Percentiles rank a stretch among this genome's conserved stretches.
Evolutionary conservation across 148 eudicot species (phyloP).

Genomic region (Salicornia ramosissima): DNA sequence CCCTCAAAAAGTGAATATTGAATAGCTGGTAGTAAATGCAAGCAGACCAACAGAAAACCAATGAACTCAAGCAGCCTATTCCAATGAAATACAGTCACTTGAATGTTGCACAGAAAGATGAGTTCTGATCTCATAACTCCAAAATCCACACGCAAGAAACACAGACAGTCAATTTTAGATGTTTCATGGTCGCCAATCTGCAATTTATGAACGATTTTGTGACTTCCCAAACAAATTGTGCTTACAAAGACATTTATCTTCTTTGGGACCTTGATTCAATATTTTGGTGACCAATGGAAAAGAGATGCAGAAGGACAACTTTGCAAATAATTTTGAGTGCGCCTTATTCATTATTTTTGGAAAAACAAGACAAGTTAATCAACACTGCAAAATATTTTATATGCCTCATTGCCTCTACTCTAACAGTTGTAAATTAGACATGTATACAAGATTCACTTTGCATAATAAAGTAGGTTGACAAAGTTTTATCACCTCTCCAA

Average conservation of each 20-base stretch:
- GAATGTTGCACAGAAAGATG: not conserved
- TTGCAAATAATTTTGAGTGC: too few species aligned
- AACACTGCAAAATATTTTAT: not conserved
- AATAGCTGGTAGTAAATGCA: too few species aligned
- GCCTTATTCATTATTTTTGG: not conserved
- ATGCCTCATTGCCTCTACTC: not conserved
- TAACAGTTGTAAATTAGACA: not conserved
- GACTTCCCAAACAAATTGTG: not conserved
- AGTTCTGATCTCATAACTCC: not conserved
- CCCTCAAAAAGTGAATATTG: too few species aligned
- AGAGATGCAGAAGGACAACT: too few species aligned
- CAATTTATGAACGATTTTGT: not conserved
- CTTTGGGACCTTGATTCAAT: not conserved
- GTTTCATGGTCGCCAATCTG: not conserved
- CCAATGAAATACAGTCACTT: not conserved
- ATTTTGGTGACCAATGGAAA: not conserved
- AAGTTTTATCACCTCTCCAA: conserved; percentile 75
- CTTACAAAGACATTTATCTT: not conserved
- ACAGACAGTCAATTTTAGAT: not conserved
- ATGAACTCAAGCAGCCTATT: not conserved
- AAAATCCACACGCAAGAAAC: not conserved
- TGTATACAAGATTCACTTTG: not conserved
- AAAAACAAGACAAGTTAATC: not conserved
- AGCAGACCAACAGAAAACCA: not conserved
- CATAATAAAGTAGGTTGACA: conserved; percentile 6